Evolutionary conservation across 352 stramenopile species (phyloP), one percentile per base, ranked within the genome.

Genomic region (Globisporangium viniferum): DNA sequence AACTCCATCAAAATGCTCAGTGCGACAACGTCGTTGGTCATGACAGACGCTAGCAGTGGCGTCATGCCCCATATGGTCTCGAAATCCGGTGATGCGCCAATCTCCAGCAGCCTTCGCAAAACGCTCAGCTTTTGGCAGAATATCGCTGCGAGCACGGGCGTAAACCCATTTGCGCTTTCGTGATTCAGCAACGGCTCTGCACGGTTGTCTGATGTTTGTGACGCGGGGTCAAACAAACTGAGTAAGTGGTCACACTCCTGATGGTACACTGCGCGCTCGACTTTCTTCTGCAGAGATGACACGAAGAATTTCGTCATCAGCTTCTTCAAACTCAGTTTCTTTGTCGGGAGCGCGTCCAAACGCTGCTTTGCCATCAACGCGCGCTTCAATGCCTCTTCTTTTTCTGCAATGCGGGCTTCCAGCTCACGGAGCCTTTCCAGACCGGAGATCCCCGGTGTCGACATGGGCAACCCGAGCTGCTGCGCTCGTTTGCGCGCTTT

Each of bases 151-250:
- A 92, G 67, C 39, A 79, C 59, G 29, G 82, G 80, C 14, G 82
- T 91, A 9, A 90, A 74, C 5, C 76, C 76, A 15, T 90, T 90
- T 24, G 68, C 41, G 24, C 84, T 91, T 53, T 92, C 80, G 20
- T 86, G 68, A 29, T 91, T 78, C 14, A 85, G 49, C 31, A 89
- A 36, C 7, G 54, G 35, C 3, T 18, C 15, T 4, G 22, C 14
- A 12, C 35, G 48, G 3, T 29, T 62, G 4, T 35, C 44, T 10
- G 22, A 9, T 24, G 33, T 27, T 2, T 35, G 35, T 1, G 54
- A 63, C 6, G 49, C 35, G 22, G 62, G 68, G 1, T 86, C 73
- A 14, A 92, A 76, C 1, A 90, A 60, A 10, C 65, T 63, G 4
- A 86, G 61, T 14, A 92, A 69, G 15, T 46, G 60, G 8, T 84